Evolutionary conservation across 208 protist genomes (phyloP).

Genomic region (Giardia muris): DNA sequence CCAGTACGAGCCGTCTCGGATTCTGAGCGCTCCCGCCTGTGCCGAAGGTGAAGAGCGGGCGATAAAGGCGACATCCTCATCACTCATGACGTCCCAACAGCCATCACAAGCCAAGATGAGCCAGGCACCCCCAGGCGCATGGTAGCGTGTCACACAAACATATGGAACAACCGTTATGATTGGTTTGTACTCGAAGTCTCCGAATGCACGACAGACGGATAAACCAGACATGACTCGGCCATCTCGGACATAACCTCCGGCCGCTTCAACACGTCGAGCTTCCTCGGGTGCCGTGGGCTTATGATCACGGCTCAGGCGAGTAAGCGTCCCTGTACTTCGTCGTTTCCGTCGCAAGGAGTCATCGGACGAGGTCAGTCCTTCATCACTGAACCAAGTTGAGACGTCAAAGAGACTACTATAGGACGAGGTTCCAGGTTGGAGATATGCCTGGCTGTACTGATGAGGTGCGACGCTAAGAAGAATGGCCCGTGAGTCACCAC

Average conservation of each 20-base stretch:
- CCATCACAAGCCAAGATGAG: conserved; percentile 35
- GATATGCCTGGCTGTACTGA: background rate
- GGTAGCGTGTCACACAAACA: background rate
- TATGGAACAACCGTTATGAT: background rate
- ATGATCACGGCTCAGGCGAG: conserved; percentile 10
- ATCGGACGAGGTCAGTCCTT: background rate
- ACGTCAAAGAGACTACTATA: background rate
- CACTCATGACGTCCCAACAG: conserved; percentile 32
- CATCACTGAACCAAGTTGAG: background rate
- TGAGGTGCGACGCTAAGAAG: background rate
- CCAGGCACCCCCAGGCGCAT: background rate
- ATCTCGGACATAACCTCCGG: conserved; percentile 18
- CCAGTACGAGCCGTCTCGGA: conserved; percentile 28
- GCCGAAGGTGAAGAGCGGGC: background rate
- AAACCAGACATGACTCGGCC: conserved; percentile 23
- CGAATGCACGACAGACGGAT: conserved; percentile 15
- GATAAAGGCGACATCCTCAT: conserved; percentile 16
- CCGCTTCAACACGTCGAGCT: background rate
- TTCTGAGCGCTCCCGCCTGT: conserved; percentile 14
- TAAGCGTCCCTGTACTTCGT: background rate
- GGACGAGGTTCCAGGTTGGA: background rate
- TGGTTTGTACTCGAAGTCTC: conserved; percentile 21
- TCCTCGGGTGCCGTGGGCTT: conserved; percentile 23
- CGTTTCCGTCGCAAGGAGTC: background rate
- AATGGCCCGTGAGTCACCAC: conserved; percentile 24